phyloP scores from a whole-genome alignment of 805 yeast genomes.

The Naumovozyma castellii region DNA sequence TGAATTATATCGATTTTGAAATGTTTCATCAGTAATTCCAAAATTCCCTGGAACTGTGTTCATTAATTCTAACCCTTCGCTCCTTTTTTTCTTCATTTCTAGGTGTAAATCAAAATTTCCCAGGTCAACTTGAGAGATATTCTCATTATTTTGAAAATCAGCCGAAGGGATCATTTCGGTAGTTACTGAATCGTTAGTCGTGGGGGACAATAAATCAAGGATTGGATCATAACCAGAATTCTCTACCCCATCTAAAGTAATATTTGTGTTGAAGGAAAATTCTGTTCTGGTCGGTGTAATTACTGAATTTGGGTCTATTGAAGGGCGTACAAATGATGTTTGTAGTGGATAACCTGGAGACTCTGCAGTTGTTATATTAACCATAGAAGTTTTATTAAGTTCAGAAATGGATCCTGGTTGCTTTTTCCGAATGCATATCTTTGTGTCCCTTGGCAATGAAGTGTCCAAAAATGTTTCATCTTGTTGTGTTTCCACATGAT shows the following conservation, averaged over 20 bases:
- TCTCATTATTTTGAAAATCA: neutral
- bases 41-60: no score
- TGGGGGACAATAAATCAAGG: neutral
- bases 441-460: neutral
- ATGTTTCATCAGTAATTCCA: no score
- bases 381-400: neutral
- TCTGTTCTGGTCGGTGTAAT: neutral
- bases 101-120: neutral
- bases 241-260: neutral
- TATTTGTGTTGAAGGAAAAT: neutral
- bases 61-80: neutral
- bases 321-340: neutral
- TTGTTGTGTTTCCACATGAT: conserved; percentile 7
- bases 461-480: neutral
- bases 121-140: neutral
- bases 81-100: neutral
- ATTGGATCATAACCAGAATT: neutral
- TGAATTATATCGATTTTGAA: neutral
- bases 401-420: neutral
- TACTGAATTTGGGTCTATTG: neutral
- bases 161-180: neutral
- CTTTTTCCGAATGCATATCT: neutral
- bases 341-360: neutral
- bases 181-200: neutral
- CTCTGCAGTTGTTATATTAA: neutral